phyloP scores from a whole-genome alignment of 169 alveolate genomes.

The Theileria equi region DNA sequence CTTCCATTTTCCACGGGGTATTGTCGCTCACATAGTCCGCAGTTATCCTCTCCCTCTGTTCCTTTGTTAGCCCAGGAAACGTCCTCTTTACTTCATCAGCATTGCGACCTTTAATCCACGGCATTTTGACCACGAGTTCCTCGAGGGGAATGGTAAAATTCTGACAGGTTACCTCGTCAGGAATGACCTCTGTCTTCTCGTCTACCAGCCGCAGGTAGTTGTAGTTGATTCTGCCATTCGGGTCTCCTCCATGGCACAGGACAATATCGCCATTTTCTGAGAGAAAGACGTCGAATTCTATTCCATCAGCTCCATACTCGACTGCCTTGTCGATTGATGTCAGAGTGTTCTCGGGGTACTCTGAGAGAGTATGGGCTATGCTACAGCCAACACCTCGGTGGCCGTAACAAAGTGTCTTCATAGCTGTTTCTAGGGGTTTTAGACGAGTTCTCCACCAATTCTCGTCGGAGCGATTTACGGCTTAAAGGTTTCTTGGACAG shows the following conservation, averaged over 20 bases:
- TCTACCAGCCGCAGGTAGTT: not conserved
- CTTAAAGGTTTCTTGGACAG: too few species aligned
- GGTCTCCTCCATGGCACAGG: slow-evolving; percentile 65
- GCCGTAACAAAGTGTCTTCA: slow-evolving; percentile 57
- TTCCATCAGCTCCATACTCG: slow-evolving; percentile 61
- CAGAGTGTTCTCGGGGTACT: slow-evolving; percentile 68
- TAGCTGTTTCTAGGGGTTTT: too few species aligned
- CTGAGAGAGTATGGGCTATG: slow-evolving; percentile 55
- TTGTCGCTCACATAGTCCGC: too few species aligned
- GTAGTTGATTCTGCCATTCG: not conserved
- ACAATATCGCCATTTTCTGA: slow-evolving; percentile 62
- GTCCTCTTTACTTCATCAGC: not conserved
- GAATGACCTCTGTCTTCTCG: not conserved
- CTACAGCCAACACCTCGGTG: slow-evolving; percentile 78
- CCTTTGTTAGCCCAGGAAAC: not conserved
- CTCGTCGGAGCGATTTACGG: too few species aligned
- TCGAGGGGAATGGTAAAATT: slow-evolving; percentile 1
- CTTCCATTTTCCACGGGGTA: not conserved
- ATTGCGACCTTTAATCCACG: slow-evolving; percentile 7
- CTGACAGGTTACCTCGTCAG: slow-evolving; percentile 1
- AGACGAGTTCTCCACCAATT: too few species aligned
- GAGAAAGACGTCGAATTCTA: slow-evolving; percentile 72
- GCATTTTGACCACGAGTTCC: slow-evolving; percentile 3
- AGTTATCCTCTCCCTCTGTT: too few species aligned
- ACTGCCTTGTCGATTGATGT: slow-evolving; percentile 59